Percentiles rank a stretch among this genome's conserved stretches.
Conservation (phyloP, 139 green algal genomes). For the Astrephomene gubernaculifera region DNA sequence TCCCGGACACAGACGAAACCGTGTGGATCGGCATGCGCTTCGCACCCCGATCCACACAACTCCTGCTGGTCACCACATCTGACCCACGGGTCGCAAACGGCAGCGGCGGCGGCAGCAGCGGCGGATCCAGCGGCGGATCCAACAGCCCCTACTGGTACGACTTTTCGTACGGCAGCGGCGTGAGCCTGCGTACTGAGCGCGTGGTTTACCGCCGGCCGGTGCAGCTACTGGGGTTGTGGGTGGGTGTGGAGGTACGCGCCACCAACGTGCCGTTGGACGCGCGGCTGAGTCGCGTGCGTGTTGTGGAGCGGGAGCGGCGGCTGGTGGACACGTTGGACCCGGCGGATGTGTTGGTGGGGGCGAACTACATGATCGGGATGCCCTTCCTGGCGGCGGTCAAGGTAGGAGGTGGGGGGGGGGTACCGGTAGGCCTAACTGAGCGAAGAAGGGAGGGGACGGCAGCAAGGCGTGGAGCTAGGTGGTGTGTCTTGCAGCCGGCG, state of each 20-base stretch:
- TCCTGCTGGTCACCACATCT: slow-evolving; percentile 15
- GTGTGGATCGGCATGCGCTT: slow-evolving; percentile 41
- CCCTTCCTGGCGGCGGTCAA: slow-evolving; percentile 27
- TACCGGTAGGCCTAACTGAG: neutral
- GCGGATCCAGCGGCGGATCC: too few relatives aligned
- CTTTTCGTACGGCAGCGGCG: neutral
- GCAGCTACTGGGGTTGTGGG: neutral
- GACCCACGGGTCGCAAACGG: neutral
- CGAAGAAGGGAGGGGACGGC: neutral
- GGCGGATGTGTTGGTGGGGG: neutral
- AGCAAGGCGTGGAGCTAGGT: neutral
- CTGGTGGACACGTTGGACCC: slow-evolving; percentile 38
- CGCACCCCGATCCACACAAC: neutral
- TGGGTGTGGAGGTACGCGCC: slow-evolving; percentile 13
- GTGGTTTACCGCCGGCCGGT: slow-evolving; percentile 12
- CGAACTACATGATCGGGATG: slow-evolving; percentile 39
- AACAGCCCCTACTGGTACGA: slow-evolving; percentile 20
- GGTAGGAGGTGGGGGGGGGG: neutral
- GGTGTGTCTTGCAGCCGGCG: neutral
- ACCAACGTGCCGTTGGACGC: slow-evolving; percentile 38
- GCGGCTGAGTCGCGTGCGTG: slow-evolving; percentile 4
- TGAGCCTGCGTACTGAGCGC: slow-evolving; percentile 15
- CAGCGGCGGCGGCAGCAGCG: too few relatives aligned
- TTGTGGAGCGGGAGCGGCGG: neutral
- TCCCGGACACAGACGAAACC: slow-evolving; percentile 11